phyloP scores from a whole-genome alignment of 441 rosid genomes.

The Bocquillonia castaneifolia region DNA sequence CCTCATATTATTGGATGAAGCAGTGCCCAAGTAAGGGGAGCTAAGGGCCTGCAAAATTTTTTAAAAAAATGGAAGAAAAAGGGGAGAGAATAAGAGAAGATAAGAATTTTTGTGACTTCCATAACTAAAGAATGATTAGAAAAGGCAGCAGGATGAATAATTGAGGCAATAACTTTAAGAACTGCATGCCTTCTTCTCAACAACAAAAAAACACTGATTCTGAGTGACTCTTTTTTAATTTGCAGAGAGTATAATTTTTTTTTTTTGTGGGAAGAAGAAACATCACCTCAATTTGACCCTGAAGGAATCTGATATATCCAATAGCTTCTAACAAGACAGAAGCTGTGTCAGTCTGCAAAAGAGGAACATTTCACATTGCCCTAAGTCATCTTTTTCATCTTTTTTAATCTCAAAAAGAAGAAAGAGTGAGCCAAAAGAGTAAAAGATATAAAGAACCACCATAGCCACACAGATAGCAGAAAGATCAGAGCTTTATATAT shows the following conservation, averaged over 20 bases:
- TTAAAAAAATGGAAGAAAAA: constrained; percentile 4
- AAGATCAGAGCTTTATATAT: not conserved
- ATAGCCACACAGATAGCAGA: not conserved
- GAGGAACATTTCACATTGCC: constrained; percentile 29
- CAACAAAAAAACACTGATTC: too few relatives aligned
- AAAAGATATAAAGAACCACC: constrained; percentile 16
- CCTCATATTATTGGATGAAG: constrained; percentile 52
- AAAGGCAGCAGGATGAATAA: constrained; percentile 20
- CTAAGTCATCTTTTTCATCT: constrained; percentile 27
- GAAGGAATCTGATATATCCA: constrained; percentile 99
- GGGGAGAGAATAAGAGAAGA: not conserved
- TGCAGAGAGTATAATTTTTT: constrained; percentile 1
- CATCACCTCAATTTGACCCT: constrained; percentile 90
- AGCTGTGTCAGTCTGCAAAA: constrained; percentile 98
- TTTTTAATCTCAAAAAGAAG: constrained; percentile 37
- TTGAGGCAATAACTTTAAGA: constrained; percentile 23
- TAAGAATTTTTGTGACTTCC: constrained; percentile 21
- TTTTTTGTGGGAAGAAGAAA: constrained; percentile 30
- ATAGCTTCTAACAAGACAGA: constrained; percentile 93
- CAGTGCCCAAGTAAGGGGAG: constrained; percentile 75
- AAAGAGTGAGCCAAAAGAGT: constrained; percentile 25
- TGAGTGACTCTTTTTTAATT: constrained; percentile 15
- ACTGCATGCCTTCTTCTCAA: constrained; percentile 30
- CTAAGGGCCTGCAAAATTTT: constrained; percentile 64
- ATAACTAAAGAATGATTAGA: constrained; percentile 20